A percentile compares a stretch with the other conserved stretches of the same genome.
Conservation (phyloP, 176 grass and related monocot species). For the Lolium rigidum region DNA sequence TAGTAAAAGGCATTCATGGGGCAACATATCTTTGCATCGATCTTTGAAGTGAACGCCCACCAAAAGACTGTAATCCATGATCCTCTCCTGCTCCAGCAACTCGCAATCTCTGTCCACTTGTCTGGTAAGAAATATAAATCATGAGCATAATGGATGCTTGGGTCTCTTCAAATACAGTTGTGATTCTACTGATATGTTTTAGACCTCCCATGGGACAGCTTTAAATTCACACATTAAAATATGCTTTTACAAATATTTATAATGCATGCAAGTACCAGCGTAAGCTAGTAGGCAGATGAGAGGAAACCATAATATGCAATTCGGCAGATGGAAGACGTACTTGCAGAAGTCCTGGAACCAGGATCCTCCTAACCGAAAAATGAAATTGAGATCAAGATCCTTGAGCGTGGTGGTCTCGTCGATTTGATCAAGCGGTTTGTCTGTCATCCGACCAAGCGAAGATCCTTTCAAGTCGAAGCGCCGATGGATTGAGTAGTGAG, state of each 20-base stretch:
- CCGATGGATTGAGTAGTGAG: constrained; percentile 61
- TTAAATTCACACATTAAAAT: constrained; percentile 14
- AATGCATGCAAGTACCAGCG: background rate
- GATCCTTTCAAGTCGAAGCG: constrained; percentile 87
- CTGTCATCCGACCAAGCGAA: constrained; percentile 81
- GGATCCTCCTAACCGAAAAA: constrained; percentile 67
- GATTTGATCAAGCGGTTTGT: constrained; percentile 79
- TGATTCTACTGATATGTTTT: constrained; percentile 4
- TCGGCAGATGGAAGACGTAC: constrained; percentile 36
- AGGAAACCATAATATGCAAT: background rate
- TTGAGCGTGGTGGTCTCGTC: constrained; percentile 74
- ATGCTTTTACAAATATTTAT: background rate
- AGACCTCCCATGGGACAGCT: background rate
- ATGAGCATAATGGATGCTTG: background rate
- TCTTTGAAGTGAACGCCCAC: constrained; percentile 94
- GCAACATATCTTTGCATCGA: constrained; percentile 61
- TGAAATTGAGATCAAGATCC: constrained; percentile 91
- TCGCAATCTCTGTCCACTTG: constrained; percentile 92
- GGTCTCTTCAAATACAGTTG: background rate
- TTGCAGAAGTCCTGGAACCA: constrained; percentile 79
- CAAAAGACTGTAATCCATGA: constrained; percentile 95
- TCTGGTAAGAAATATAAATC: constrained; percentile 41
- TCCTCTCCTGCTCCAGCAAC: constrained; percentile 89
- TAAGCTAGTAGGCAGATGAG: background rate
- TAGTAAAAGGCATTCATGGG: constrained; percentile 16